A percentile compares a stretch with the other conserved stretches of the same genome.
Conservation (phyloP, 2,329 filamentous ascomycete genomes). For the Pestalotiopsis sp. region DNA sequence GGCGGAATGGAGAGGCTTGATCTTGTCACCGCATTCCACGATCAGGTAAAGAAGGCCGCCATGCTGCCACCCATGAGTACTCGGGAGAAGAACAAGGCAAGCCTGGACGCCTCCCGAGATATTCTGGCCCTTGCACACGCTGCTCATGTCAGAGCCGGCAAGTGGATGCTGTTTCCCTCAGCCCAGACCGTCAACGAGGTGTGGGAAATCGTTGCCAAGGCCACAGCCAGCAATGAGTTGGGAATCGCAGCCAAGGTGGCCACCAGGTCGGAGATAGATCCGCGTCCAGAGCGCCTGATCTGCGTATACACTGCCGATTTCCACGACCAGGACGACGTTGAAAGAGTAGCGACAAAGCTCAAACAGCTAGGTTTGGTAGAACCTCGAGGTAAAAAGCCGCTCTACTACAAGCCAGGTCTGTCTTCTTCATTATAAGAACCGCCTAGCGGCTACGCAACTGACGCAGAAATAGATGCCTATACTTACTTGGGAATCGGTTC, state of each 20-base stretch:
- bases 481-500: constrained; percentile 67
- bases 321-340: constrained; percentile 68
- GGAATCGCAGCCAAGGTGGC: constrained; percentile 76
- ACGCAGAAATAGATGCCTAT: constrained; percentile 58
- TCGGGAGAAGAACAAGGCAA: constrained; percentile 52
- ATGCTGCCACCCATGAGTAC: constrained; percentile 40
- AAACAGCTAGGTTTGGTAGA: constrained; percentile 64
- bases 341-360: constrained; percentile 66
- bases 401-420: constrained; percentile 80
- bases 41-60: constrained; percentile 43
- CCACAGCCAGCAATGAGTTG: constrained; percentile 69
- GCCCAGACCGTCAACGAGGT: constrained; percentile 57
- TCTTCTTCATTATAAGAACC: constrained; percentile 24
- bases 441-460: neutral
- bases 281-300: constrained; percentile 59
- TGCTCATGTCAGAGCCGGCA: constrained; percentile 64
- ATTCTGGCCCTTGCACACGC: constrained; percentile 65
- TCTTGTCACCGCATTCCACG: constrained; percentile 50
- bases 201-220: constrained; percentile 70
- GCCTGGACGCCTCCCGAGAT: constrained; percentile 50
- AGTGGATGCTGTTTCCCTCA: constrained; percentile 78
- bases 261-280: constrained; percentile 50
- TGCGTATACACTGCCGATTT: constrained; percentile 83
- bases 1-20: constrained; percentile 55
- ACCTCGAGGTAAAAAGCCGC: constrained; percentile 41